phyloP scores from a whole-genome alignment of 2,329 filamentous ascomycete species.

The Claviceps sp. region DNA sequence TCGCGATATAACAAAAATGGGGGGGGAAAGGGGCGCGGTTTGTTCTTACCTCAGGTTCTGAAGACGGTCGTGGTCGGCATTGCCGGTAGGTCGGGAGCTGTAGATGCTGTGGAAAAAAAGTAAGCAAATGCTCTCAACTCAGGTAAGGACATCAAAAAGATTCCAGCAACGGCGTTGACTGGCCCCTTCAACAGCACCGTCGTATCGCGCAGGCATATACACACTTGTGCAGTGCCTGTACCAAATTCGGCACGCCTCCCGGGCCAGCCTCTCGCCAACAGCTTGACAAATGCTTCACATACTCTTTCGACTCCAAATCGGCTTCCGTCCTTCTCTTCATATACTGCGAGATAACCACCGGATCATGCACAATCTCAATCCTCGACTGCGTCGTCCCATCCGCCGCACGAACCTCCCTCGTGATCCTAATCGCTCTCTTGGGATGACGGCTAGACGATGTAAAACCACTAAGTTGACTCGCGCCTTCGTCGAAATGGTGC shows the following conservation, averaged over 20 bases:
- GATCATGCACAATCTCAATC: conserved; percentile 62
- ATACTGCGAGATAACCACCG: conserved; percentile 80
- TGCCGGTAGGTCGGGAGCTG: conserved; percentile 33
- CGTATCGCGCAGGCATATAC: conserved; percentile 8
- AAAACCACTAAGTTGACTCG: conserved; percentile 62
- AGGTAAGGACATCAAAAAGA: conserved; percentile 17
- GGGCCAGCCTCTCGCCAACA: conserved; percentile 2
- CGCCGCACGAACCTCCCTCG: conserved; percentile 39
- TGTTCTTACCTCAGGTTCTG: conserved; percentile 24
- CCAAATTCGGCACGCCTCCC: conserved; percentile 10
- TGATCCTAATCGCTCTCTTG: conserved; percentile 61
- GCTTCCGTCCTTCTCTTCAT: conserved; percentile 60
- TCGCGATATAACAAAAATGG: not conserved
- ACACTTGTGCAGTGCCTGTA: conserved; percentile 11
- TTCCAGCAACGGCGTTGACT: conserved; percentile 17
- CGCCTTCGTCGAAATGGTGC: conserved; percentile 53
- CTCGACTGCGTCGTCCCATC: conserved; percentile 43
- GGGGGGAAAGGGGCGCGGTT: no score
- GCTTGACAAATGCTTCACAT: conserved; percentile 22
- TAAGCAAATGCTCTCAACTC: conserved; percentile 25
- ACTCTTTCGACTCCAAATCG: conserved; percentile 62
- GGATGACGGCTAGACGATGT: conserved; percentile 49
- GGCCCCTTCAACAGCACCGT: conserved; percentile 1
- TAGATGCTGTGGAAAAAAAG: conserved; percentile 32
- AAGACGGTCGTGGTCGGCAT: conserved; percentile 38